Percentiles rank a stretch among this genome's conserved stretches.
These are phyloP conservation scores for Ogataea henricii DNA, from an alignment of 805 yeast species.

Conservation along the genomic window DNA sequence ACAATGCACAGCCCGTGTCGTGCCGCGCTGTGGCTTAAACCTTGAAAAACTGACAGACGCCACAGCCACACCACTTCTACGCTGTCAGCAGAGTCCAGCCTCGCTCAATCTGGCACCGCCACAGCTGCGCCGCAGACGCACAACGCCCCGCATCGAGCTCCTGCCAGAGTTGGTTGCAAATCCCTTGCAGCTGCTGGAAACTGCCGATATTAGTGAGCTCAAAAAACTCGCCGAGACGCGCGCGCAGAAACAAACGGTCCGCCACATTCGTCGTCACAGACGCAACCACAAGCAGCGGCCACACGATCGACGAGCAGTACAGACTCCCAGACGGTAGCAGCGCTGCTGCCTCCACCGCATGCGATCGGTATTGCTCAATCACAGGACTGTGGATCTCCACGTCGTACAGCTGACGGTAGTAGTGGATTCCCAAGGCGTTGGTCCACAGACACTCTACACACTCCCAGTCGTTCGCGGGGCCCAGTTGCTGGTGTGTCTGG, in stretches of 20 bases:
- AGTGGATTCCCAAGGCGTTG: slow-evolving; percentile 12
- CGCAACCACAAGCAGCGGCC: slow-evolving; percentile 11
- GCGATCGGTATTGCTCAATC: slow-evolving; percentile 1
- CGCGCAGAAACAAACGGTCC: slow-evolving; percentile 2
- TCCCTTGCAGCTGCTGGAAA: slow-evolving; percentile 8
- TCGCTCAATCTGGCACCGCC: not conserved
- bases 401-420: slow-evolving; percentile 12
- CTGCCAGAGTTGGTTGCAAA: slow-evolving; percentile 9
- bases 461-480: slow-evolving; percentile 11
- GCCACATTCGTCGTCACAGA: slow-evolving; percentile 5
- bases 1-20: not conserved
- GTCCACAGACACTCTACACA: slow-evolving; percentile 15
- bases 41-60: not conserved
- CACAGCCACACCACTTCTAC: slow-evolving; percentile 1
- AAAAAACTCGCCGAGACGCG: slow-evolving; percentile 7
- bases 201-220: slow-evolving; percentile 11
- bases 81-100: slow-evolving; percentile 13
- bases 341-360: slow-evolving; percentile 5
- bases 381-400: slow-evolving; percentile 4
- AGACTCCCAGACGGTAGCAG: slow-evolving; percentile 5
- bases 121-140: slow-evolving; percentile 6
- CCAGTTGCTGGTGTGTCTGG: not conserved
- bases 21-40: no score
- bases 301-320: slow-evolving; percentile 10
- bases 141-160: slow-evolving; percentile 9